A percentile compares a stretch with the other conserved stretches of the same genome.
phyloP scores from a whole-genome alignment of 805 yeast genomes.

The Vanderwaltozyma yarrowii region DNA sequence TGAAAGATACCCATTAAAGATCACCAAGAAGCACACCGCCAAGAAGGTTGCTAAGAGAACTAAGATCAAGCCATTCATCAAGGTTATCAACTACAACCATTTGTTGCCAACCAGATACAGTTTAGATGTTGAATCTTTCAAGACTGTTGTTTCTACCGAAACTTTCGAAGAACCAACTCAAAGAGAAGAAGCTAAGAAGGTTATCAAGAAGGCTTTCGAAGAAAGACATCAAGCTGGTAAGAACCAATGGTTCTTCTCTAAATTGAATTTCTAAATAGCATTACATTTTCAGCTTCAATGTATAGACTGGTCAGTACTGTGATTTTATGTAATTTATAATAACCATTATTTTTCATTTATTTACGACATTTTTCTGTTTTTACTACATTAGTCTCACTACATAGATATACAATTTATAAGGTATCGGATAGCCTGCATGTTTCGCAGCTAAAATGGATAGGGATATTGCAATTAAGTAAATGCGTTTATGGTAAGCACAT shows the following conservation, averaged over 20 bases:
- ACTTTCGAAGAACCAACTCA: slow-evolving; percentile 96
- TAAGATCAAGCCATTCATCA: slow-evolving; percentile 97
- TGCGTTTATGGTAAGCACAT: too few species aligned
- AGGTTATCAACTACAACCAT: slow-evolving; percentile 99
- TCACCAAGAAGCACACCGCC: slow-evolving; percentile 87
- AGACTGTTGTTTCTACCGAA: slow-evolving; percentile 83
- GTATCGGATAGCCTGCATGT: too few species aligned
- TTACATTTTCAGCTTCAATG: slow-evolving; percentile 3
- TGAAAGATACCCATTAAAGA: slow-evolving; percentile 97
- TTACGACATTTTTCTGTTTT: too few species aligned
- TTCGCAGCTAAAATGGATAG: too few species aligned
- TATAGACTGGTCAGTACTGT: slow-evolving; percentile 4
- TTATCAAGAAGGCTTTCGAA: slow-evolving; percentile 97
- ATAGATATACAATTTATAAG: too few species aligned
- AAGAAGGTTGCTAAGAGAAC: slow-evolving; percentile 97
- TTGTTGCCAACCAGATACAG: slow-evolving; percentile 99
- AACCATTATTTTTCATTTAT: slow-evolving; percentile 3
- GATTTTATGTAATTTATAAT: slow-evolving; percentile 5
- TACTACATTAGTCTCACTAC: too few species aligned
- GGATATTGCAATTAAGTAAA: too few species aligned
- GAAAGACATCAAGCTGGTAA: slow-evolving; percentile 99
- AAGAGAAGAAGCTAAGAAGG: slow-evolving; percentile 98
- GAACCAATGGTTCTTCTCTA: slow-evolving; percentile 99
- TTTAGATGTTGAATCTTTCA: slow-evolving; percentile 92
- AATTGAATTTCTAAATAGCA: slow-evolving; percentile 68